phyloP scores from a whole-genome alignment of 495 filamentous ascomycete species.

The Podospora appendiculata region DNA sequence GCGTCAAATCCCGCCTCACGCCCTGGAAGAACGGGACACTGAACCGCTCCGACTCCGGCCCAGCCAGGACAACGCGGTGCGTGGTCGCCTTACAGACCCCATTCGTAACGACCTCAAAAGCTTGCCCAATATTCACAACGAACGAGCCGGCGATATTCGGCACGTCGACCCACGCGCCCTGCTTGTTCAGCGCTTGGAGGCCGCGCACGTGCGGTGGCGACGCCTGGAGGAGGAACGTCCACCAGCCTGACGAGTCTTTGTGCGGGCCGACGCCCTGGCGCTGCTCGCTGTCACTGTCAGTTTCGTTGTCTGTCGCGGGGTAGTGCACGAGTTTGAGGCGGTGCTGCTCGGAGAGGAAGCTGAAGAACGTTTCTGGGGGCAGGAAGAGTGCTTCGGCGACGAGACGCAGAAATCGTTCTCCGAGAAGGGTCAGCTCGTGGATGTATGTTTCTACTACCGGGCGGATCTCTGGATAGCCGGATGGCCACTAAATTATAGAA shows the following conservation, averaged over 20 bases:
- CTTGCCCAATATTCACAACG: conserved; percentile 51
- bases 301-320: conserved; percentile 16
- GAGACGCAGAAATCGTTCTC: conserved; percentile 40
- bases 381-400: conserved; percentile 40
- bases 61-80: conserved; percentile 34
- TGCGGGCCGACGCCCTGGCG: conserved; percentile 46
- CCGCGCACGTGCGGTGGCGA: conserved; percentile 33
- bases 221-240: conserved; percentile 49
- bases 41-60: conserved; percentile 21
- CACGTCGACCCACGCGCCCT: conserved; percentile 43
- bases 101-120: conserved; percentile 49
- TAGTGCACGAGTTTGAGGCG: conserved; percentile 49
- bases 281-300: not conserved
- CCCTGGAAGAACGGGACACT: conserved; percentile 43
- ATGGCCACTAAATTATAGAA: conserved; percentile 2
- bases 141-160: conserved; percentile 41
- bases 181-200: conserved; percentile 41
- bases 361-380: conserved; percentile 34
- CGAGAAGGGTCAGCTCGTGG: conserved; percentile 34
- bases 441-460: conserved; percentile 36
- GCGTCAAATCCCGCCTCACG: conserved; percentile 31
- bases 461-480: conserved; percentile 8
- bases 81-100: conserved; percentile 45
- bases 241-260: conserved; percentile 50
- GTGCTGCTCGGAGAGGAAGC: conserved; percentile 46